Conservation (phyloP, 2,329 filamentous ascomycete genomes). For the Zymoseptoria tritici region DNA sequence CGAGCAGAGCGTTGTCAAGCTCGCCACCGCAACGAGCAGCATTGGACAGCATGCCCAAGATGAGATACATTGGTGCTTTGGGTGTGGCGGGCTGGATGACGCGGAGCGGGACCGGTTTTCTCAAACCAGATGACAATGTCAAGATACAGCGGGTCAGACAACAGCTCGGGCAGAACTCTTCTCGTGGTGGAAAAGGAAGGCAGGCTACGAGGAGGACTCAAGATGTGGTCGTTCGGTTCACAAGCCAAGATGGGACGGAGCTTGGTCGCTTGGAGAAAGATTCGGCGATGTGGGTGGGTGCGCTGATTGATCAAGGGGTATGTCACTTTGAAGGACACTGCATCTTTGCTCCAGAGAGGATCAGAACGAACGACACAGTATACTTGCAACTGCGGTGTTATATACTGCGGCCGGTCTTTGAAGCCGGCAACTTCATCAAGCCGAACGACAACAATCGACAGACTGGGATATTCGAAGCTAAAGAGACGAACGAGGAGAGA, state of each 20-base stretch:
- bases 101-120: conserved; percentile 64
- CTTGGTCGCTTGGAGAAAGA: conserved; percentile 83
- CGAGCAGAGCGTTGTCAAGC: background rate
- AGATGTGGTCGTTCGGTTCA: conserved; percentile 89
- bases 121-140: conserved; percentile 77
- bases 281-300: conserved; percentile 82
- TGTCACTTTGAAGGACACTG: conserved; percentile 82
- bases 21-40: conserved; percentile 10
- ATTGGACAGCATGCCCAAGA: conserved; percentile 42
- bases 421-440: conserved; percentile 53
- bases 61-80: conserved; percentile 82
- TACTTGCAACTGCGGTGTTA: conserved; percentile 80
- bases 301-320: conserved; percentile 80
- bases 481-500: conserved; percentile 79
- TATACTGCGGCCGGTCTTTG: conserved; percentile 67
- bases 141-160: conserved; percentile 80
- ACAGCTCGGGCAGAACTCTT: conserved; percentile 45
- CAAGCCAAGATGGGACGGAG: conserved; percentile 68
- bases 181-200: conserved; percentile 34
- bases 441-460: conserved; percentile 62
- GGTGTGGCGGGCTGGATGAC: conserved; percentile 90
- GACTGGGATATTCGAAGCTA: conserved; percentile 70
- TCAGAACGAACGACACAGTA: conserved; percentile 89
- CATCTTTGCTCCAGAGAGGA: conserved; percentile 76
- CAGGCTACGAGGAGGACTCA: conserved; percentile 57